Percentiles rank a stretch among this genome's conserved stretches.
Evolutionary conservation across 2,329 filamentous ascomycete species (phyloP).

Genomic region (Calcarisporium arbuscula): DNA sequence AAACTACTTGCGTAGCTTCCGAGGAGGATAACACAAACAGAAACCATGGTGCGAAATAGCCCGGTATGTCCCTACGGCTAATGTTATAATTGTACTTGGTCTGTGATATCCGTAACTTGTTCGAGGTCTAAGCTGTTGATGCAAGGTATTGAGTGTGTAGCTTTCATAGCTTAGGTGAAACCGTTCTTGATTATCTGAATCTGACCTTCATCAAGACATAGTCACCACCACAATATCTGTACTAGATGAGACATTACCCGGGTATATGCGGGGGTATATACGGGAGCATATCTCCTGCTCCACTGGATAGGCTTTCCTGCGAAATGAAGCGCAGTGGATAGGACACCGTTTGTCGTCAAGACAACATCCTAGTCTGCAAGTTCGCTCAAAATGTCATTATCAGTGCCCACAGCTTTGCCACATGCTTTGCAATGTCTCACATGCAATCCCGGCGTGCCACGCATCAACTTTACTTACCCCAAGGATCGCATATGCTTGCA

Average conservation of each 20-base stretch:
- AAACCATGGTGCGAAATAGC: too few species aligned
- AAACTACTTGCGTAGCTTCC: too few species aligned
- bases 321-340: constrained; percentile 77
- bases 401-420: constrained; percentile 25
- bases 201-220: constrained; percentile 72
- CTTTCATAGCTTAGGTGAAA: constrained; percentile 72
- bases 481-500: constrained; percentile 54
- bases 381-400: constrained; percentile 34
- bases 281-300: constrained; percentile 56
- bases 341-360: constrained; percentile 60
- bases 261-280: too few species aligned
- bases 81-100: too few species aligned
- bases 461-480: constrained; percentile 54
- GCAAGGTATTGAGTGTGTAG: constrained; percentile 74
- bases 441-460: constrained; percentile 50
- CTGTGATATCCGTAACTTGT: constrained; percentile 76
- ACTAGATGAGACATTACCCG: constrained; percentile 69
- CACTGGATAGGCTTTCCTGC: constrained; percentile 65
- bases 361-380: constrained; percentile 52
- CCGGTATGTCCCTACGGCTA: too few species aligned
- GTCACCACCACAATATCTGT: constrained; percentile 80
- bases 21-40: too few species aligned
- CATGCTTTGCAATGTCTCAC: constrained; percentile 52
- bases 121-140: constrained; percentile 88
- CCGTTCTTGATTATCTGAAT: constrained; percentile 94